A percentile compares a stretch with the other conserved stretches of the same genome.
Conservation (phyloP, 2,329 filamentous ascomycete genomes). For the Diaporthe vaccinii region DNA sequence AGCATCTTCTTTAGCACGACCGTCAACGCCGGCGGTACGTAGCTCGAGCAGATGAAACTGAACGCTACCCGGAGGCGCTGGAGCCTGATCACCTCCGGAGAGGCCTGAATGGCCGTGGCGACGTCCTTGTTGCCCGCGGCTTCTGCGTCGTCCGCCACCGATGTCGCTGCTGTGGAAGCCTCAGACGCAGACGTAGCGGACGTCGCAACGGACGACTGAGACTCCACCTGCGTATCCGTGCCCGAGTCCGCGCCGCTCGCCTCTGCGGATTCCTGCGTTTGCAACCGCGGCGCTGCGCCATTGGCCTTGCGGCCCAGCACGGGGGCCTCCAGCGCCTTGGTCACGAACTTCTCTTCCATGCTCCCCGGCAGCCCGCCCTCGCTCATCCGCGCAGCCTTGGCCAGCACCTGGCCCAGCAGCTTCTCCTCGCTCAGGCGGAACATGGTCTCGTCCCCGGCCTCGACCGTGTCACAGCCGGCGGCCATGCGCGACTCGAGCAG, state of each 20-base stretch:
- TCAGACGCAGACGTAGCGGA: conserved; percentile 54
- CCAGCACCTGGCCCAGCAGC: conserved; percentile 73
- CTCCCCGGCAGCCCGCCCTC: conserved; percentile 77
- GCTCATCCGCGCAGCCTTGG: conserved; percentile 81
- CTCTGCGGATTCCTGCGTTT: conserved; percentile 46
- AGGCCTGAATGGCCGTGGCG: conserved; percentile 59
- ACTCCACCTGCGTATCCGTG: conserved; percentile 49
- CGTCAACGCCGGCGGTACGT: conserved; percentile 64
- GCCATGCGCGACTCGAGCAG: conserved; percentile 76
- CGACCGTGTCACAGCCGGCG: conserved; percentile 83
- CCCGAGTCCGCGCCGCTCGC: conserved; percentile 45
- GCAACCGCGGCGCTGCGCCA: conserved; percentile 46
- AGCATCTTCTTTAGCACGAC: conserved; percentile 58
- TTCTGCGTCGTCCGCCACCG: conserved; percentile 52
- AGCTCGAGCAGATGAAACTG: conserved; percentile 73
- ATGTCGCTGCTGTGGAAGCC: conserved; percentile 61
- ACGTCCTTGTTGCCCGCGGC: conserved; percentile 46
- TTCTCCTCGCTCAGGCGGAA: conserved; percentile 83
- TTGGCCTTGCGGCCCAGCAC: conserved; percentile 75
- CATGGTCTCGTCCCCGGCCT: conserved; percentile 87
- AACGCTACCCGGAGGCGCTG: conserved; percentile 76
- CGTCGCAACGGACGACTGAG: conserved; percentile 57
- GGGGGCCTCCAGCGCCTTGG: conserved; percentile 81
- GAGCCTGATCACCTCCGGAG: conserved; percentile 65
- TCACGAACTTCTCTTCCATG: conserved; percentile 89